Evolutionary conservation across 208 protist species (phyloP).

Genomic region (Trypanosoma melophagium): DNA sequence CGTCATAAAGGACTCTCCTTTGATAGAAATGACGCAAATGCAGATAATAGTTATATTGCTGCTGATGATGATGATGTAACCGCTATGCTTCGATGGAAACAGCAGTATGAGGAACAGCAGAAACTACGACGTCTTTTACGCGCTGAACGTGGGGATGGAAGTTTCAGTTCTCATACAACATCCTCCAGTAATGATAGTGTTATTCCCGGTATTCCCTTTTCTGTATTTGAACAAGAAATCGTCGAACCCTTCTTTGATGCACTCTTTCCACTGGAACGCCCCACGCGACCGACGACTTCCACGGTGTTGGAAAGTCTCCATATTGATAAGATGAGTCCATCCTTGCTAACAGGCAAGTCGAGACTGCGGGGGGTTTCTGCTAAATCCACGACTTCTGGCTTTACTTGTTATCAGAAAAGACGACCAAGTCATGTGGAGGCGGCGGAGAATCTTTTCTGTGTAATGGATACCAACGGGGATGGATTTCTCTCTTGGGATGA

Average conservation of each 20-base stretch:
- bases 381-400: too few species aligned
- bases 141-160: background rate
- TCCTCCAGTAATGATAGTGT: background rate
- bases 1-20: background rate
- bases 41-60: background rate
- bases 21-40: background rate
- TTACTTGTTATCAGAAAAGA: conserved; percentile 17
- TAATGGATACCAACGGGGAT: conserved; percentile 67
- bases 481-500: conserved; percentile 70
- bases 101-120: conserved; percentile 14
- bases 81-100: conserved; percentile 20
- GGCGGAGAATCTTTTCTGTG: conserved; percentile 53
- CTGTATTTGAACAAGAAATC: conserved; percentile 57
- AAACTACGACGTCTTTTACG: background rate
- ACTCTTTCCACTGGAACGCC: conserved; percentile 33
- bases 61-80: conserved; percentile 6
- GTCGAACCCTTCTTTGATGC: conserved; percentile 44
- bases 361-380: too few species aligned
- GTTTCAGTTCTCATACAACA: background rate
- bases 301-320: background rate
- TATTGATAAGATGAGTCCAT: background rate
- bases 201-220: conserved; percentile 37
- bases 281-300: background rate
- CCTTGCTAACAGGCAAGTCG: background rate
- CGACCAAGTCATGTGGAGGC: conserved; percentile 35